phyloP scores from a whole-genome alignment of 2,329 filamentous ascomycete genomes.

The Verruconis gallopava region DNA sequence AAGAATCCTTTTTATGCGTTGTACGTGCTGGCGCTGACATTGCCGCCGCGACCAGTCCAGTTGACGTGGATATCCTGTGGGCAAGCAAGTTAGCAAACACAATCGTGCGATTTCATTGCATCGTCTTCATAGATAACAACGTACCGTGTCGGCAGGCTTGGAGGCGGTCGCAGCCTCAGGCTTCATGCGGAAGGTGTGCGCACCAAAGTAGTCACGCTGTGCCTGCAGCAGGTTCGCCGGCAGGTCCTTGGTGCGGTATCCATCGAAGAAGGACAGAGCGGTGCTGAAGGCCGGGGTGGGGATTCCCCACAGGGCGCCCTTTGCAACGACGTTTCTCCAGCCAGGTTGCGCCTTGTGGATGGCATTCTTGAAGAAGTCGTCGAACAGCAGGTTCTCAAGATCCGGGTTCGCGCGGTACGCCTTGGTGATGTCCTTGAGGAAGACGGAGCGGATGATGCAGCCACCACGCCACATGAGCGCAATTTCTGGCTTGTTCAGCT shows the following conservation, averaged over 20 bases:
- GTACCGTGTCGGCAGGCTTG: slow-evolving; percentile 61
- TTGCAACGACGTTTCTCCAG: slow-evolving; percentile 57
- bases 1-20: slow-evolving; percentile 84
- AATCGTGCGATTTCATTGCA: no score
- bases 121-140: no score
- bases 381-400: slow-evolving; percentile 95
- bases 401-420: slow-evolving; percentile 91
- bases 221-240: slow-evolving; percentile 97
- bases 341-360: slow-evolving; percentile 80
- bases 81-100: slow-evolving; percentile 53
- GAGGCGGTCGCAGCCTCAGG: slow-evolving; percentile 33
- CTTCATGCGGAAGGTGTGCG: slow-evolving; percentile 42
- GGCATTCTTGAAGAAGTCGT: slow-evolving; percentile 99
- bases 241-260: slow-evolving; percentile 92
- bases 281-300: slow-evolving; percentile 95
- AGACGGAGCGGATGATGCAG: slow-evolving; percentile 99
- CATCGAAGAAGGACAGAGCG: slow-evolving; percentile 95
- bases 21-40: slow-evolving; percentile 95
- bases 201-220: slow-evolving; percentile 97
- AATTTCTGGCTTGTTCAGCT: slow-evolving; percentile 99
- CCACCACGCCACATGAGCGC: slow-evolving; percentile 99
- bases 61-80: slow-evolving; percentile 92
- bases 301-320: slow-evolving; percentile 87
- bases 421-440: slow-evolving; percentile 98
- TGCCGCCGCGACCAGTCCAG: slow-evolving; percentile 97